Percentiles rank a stretch among this genome's conserved stretches.
These are phyloP conservation scores for Fusarium mexicanum DNA, from an alignment of 2,329 filamentous ascomycete genomes.

Conservation along the genomic window DNA sequence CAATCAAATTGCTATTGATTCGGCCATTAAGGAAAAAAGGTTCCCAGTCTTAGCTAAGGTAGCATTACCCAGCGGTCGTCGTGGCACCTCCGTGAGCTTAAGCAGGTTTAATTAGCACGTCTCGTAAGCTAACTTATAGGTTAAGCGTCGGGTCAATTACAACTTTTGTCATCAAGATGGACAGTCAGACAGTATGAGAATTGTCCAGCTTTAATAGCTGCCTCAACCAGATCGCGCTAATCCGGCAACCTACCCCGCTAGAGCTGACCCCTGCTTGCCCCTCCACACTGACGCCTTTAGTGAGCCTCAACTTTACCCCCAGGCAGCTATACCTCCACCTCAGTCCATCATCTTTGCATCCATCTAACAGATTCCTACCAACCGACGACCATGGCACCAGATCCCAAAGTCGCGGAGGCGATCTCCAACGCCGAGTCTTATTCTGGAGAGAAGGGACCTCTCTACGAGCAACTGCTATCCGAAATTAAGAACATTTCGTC, in stretches of 20 bases:
- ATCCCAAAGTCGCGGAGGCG: constrained; percentile 54
- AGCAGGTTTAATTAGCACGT: neutral
- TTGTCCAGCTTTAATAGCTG: neutral
- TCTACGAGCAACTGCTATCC: constrained; percentile 58
- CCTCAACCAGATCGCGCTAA: constrained; percentile 17
- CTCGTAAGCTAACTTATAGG: neutral
- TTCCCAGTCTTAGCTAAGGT: neutral
- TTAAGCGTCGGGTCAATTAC: neutral
- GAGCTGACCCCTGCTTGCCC: constrained; percentile 38
- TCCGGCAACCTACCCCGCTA: constrained; percentile 37
- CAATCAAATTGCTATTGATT: neutral
- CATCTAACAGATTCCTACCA: neutral
- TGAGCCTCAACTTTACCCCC: constrained; percentile 28
- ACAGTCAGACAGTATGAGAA: neutral
- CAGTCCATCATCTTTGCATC: constrained; percentile 7
- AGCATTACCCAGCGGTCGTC: neutral
- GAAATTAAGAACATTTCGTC: constrained; percentile 55
- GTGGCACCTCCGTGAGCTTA: neutral
- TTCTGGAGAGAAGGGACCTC: constrained; percentile 54
- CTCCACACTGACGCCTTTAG: constrained; percentile 30
- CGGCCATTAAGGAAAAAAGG: neutral
- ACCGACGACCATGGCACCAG: constrained; percentile 49
- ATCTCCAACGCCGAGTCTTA: constrained; percentile 53
- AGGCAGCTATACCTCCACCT: constrained; percentile 32
- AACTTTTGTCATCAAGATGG: neutral